Evolutionary conservation across 1,139 yeast genomes (phyloP).

Genomic region (Nematodospora anomalae): DNA sequence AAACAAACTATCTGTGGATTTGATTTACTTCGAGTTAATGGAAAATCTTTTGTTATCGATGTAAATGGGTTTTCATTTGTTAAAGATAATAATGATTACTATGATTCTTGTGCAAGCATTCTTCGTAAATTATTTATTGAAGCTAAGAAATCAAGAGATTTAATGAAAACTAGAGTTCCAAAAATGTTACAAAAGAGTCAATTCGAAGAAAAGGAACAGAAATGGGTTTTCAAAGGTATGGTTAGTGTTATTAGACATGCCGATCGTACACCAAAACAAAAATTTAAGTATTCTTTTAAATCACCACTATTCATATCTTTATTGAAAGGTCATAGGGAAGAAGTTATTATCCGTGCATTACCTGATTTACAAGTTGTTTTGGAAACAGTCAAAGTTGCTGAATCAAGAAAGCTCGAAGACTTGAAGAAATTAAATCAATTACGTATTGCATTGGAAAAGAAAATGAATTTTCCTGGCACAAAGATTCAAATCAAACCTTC

Average conservation of each 20-base stretch:
- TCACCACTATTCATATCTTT: constrained; percentile 83
- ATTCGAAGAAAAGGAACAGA: constrained; percentile 81
- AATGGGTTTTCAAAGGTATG: constrained; percentile 95
- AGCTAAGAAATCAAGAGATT: constrained; percentile 50
- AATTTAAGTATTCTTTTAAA: constrained; percentile 91
- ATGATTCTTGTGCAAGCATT: constrained; percentile 79
- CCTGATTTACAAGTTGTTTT: constrained; percentile 83
- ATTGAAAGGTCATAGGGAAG: constrained; percentile 92
- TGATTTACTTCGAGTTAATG: constrained; percentile 86
- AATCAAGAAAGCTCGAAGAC: constrained; percentile 78
- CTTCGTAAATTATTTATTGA: constrained; percentile 69
- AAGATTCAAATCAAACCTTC: constrained; percentile 95
- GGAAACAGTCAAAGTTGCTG: constrained; percentile 81
- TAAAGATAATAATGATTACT: constrained; percentile 84
- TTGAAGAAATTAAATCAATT: constrained; percentile 71
- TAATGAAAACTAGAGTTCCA: constrained; percentile 41
- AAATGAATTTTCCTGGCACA: constrained; percentile 90
- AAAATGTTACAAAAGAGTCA: constrained; percentile 32
- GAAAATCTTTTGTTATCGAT: constrained; percentile 89
- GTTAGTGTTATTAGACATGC: constrained; percentile 95
- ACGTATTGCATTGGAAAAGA: constrained; percentile 82
- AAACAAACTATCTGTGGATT: constrained; percentile 98
- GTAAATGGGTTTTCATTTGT: constrained; percentile 98
- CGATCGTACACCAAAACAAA: constrained; percentile 98
- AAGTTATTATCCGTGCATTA: constrained; percentile 89